A percentile compares a stretch with the other conserved stretches of the same genome.
These are phyloP conservation scores for Suillus subluteus DNA, from an alignment of 768 basidiomycete species.

Conservation along the genomic window DNA sequence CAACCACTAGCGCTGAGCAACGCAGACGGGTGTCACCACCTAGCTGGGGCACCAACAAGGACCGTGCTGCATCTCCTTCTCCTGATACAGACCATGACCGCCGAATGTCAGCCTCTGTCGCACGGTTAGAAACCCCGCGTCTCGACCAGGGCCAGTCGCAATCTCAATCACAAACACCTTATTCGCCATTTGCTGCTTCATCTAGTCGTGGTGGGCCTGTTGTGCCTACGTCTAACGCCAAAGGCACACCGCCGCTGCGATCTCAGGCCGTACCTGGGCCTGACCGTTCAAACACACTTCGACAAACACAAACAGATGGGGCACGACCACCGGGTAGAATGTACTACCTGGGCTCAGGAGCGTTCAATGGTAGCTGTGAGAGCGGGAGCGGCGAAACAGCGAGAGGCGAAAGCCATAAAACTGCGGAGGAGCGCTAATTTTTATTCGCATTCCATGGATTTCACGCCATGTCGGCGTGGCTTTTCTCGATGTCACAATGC, in stretches of 20 bases:
- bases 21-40: constrained; percentile 44
- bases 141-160: not conserved
- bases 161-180: constrained; percentile 15
- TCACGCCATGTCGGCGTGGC: not conserved
- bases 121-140: constrained; percentile 50
- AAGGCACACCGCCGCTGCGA: constrained; percentile 25
- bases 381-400: constrained; percentile 18
- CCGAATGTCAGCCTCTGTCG: constrained; percentile 52
- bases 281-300: constrained; percentile 6
- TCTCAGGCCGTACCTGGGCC: constrained; percentile 16
- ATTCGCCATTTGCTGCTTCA: constrained; percentile 19
- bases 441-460: constrained; percentile 4
- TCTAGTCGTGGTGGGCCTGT: constrained; percentile 23
- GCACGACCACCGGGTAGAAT: constrained; percentile 23
- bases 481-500: not conserved
- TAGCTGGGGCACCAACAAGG: constrained; percentile 34
- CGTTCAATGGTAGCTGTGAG: constrained; percentile 18
- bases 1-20: constrained; percentile 40
- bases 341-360: constrained; percentile 21
- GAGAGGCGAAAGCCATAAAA: constrained; percentile 30
- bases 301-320: constrained; percentile 21
- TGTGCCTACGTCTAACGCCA: constrained; percentile 19
- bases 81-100: constrained; percentile 50
- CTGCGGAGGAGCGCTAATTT: constrained; percentile 19
- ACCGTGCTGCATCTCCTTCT: constrained; percentile 41